Percentiles rank a stretch among this genome's conserved stretches.
Conservation (phyloP, 2,329 filamentous ascomycete species). For the Alternaria longipes region DNA sequence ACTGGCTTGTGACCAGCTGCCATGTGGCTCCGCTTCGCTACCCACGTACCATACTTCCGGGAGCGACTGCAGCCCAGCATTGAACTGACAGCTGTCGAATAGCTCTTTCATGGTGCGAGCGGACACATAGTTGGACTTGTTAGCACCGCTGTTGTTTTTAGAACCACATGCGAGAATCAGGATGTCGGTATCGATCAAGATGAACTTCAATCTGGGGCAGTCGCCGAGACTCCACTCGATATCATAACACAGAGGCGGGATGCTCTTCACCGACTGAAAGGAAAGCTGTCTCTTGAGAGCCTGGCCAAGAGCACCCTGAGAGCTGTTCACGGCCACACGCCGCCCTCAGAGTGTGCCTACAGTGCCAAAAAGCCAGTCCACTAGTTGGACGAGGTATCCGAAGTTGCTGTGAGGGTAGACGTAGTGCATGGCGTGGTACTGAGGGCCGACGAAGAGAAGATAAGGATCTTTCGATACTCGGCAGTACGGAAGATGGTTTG, state of each 20-base stretch:
- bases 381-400: neutral
- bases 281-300: no score
- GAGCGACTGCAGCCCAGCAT: neutral
- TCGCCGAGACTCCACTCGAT: neutral
- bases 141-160: neutral
- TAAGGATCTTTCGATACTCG: neutral
- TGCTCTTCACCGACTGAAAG: no score
- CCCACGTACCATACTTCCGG: slow-evolving; percentile 1
- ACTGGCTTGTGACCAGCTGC: slow-evolving; percentile 1
- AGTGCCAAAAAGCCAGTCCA: neutral
- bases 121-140: neutral
- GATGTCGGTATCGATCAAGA: neutral
- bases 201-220: neutral
- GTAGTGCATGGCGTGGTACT: neutral
- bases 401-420: neutral
- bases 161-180: neutral
- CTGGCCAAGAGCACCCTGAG: no score
- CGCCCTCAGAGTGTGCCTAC: neutral
- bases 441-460: neutral
- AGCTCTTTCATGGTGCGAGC: neutral
- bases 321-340: no score
- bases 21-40: neutral
- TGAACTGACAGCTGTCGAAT: neutral
- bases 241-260: no score
- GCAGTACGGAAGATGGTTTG: neutral